phyloP scores from a whole-genome alignment of 345 rosid species.

The Acer negundo region DNA sequence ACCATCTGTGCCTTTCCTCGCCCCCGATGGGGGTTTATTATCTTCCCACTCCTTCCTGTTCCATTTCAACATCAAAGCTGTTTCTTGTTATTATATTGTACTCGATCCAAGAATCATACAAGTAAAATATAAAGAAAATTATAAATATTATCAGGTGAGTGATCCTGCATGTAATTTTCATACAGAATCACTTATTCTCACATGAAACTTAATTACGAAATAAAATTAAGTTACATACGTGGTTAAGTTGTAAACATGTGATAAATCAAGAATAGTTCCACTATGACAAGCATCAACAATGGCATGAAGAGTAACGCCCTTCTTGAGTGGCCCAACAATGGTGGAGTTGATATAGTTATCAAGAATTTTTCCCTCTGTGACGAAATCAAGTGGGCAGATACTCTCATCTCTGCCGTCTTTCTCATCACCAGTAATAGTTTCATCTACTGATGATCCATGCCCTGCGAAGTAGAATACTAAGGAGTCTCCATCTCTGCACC shows the following conservation, averaged over 20 bases:
- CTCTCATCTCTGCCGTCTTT: conserved; percentile 44
- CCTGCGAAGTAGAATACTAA: conserved; percentile 53
- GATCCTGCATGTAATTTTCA: no score
- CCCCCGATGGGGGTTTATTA: conserved; percentile 40
- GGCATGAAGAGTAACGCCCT: conserved; percentile 49
- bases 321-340: conserved; percentile 41
- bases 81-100: no score
- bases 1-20: conserved; percentile 42
- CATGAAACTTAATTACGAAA: no score
- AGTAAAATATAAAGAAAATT: no score
- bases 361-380: conserved; percentile 33
- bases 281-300: conserved; percentile 51
- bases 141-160: no score
- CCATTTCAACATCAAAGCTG: not conserved
- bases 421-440: conserved; percentile 35
- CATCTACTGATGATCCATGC: conserved; percentile 36
- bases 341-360: conserved; percentile 41
- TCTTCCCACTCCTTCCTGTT: conserved; percentile 38
- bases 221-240: not conserved
- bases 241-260: not conserved
- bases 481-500: conserved; percentile 35
- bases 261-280: not conserved
- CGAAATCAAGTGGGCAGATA: conserved; percentile 46
- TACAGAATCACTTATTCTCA: no score
- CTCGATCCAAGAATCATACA: no score